phyloP scores from a whole-genome alignment of 345 rosid species.

The Arabidopsis suecica region DNA sequence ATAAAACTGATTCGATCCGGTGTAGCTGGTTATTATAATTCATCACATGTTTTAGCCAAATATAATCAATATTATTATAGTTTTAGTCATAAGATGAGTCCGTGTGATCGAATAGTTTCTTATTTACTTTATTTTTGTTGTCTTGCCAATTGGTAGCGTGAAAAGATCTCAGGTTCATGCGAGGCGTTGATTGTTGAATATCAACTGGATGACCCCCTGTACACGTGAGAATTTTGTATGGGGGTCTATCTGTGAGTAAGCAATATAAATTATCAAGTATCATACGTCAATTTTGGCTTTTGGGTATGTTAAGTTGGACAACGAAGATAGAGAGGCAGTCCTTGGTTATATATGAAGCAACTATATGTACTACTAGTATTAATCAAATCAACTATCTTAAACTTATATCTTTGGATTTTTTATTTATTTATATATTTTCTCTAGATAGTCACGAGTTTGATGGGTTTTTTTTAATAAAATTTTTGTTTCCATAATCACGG shows the following conservation, averaged over 20 bases:
- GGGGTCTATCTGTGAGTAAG: conserved; percentile 2
- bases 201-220: no score
- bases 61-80: background rate
- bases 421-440: no score
- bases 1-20: background rate
- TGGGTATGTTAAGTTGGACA: background rate
- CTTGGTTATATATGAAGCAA: background rate
- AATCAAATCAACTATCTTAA: background rate
- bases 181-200: background rate
- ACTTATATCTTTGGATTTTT: background rate
- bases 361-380: background rate
- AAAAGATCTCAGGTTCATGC: background rate
- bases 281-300: conserved; percentile 8
- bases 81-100: background rate
- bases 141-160: conserved; percentile 5
- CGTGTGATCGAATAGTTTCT: conserved; percentile 4
- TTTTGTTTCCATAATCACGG: background rate
- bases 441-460: background rate
- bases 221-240: background rate
- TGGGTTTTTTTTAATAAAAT: background rate
- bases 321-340: background rate
- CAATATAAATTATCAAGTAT: background rate
- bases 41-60: background rate
- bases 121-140: background rate
- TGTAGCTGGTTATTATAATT: background rate